Percentiles rank a stretch among this genome's conserved stretches.
Evolutionary conservation across 2,329 filamentous ascomycete species (phyloP).

Genomic region (Penicillium sp.): DNA sequence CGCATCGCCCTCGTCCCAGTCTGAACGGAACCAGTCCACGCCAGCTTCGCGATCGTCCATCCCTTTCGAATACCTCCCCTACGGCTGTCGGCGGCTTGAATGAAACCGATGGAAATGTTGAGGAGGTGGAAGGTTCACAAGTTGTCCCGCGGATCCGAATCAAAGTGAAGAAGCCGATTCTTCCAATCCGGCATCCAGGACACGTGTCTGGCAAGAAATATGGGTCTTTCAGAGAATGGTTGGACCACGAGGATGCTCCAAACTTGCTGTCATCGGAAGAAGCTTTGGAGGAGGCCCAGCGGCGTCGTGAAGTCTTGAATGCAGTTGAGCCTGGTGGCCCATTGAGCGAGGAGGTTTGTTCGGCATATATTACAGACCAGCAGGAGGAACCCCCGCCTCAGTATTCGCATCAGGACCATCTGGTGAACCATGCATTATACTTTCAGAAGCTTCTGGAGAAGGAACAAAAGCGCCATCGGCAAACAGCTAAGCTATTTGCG

Average conservation of each 20-base stretch:
- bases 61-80: slow-evolving; percentile 24
- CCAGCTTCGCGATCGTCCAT: slow-evolving; percentile 27
- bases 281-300: slow-evolving; percentile 65
- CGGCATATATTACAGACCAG: slow-evolving; percentile 69
- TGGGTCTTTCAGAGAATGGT: slow-evolving; percentile 63
- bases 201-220: slow-evolving; percentile 49
- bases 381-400: slow-evolving; percentile 72
- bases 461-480: slow-evolving; percentile 75
- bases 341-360: slow-evolving; percentile 68
- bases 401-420: slow-evolving; percentile 84
- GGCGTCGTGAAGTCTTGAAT: slow-evolving; percentile 67
- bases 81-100: slow-evolving; percentile 10
- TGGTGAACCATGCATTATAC: slow-evolving; percentile 73
- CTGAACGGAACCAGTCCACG: slow-evolving; percentile 26
- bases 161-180: slow-evolving; percentile 52
- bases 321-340: slow-evolving; percentile 74
- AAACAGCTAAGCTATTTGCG: slow-evolving; percentile 75
- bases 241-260: slow-evolving; percentile 50
- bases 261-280: slow-evolving; percentile 56
- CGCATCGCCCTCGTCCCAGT: slow-evolving; percentile 17
- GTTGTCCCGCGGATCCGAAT: slow-evolving; percentile 43
- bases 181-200: slow-evolving; percentile 52
- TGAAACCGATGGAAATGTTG: slow-evolving; percentile 11
- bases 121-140: slow-evolving; percentile 22
- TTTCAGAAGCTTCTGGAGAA: slow-evolving; percentile 76